Percentiles rank a stretch among this genome's conserved stretches.
Evolutionary conservation across 176 grass and related monocot species (phyloP).

Genomic region (Aegilops umbellulata): DNA sequence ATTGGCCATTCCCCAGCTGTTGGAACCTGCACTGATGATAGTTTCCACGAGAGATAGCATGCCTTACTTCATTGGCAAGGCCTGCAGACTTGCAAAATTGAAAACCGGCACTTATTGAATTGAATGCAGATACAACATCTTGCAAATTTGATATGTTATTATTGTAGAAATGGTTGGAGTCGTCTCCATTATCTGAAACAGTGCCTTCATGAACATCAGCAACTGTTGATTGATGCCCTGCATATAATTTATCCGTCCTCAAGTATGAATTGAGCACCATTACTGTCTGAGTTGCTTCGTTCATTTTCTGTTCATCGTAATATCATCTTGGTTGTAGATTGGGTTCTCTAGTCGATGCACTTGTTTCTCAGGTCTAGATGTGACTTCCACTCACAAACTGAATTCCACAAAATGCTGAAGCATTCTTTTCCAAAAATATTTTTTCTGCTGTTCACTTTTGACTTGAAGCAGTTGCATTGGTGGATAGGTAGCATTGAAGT

Average conservation of each 20-base stretch:
- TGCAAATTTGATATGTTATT: slow-evolving; percentile 32
- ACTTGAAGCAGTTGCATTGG: slow-evolving; percentile 72
- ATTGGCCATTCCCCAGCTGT: no score
- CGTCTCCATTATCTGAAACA: slow-evolving; percentile 18
- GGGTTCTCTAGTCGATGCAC: slow-evolving; percentile 1
- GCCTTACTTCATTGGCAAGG: no score
- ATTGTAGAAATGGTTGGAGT: slow-evolving; percentile 18
- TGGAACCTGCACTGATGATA: no score
- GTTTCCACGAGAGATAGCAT: no score
- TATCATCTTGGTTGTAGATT: slow-evolving; percentile 36
- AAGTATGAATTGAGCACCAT: slow-evolving; percentile 7
- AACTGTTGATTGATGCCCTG: neutral
- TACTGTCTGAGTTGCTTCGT: slow-evolving; percentile 37
- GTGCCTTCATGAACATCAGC: slow-evolving; percentile 19
- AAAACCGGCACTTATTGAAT: neutral
- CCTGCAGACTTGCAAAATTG: no score
- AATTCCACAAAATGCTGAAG: slow-evolving; percentile 74
- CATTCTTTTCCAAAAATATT: slow-evolving; percentile 57
- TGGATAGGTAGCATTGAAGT: slow-evolving; percentile 1
- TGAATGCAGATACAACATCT: slow-evolving; percentile 25
- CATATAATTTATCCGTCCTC: neutral
- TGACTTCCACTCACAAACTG: slow-evolving; percentile 79
- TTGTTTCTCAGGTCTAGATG: slow-evolving; percentile 74
- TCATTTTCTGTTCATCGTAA: slow-evolving; percentile 28
- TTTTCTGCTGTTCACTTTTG: slow-evolving; percentile 56